Conservation (phyloP, 1,284 basidiomycete species). For the Cerrena zonata region DNA sequence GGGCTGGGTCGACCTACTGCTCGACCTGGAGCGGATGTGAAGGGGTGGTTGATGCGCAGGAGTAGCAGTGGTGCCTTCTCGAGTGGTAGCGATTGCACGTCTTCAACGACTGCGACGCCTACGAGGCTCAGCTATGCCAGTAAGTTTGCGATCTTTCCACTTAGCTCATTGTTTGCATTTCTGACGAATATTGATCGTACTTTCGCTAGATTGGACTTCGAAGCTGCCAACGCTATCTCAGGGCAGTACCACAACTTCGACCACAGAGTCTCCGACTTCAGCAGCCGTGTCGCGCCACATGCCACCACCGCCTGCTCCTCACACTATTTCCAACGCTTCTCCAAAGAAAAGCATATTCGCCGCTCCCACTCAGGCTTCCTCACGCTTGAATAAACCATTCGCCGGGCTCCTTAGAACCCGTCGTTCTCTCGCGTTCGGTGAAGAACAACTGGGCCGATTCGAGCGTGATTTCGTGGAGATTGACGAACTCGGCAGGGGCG, state of each 20-base stretch:
- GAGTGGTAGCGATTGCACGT: conserved; percentile 54
- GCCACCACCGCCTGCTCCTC: conserved; percentile 8
- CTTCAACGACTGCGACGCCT: conserved; percentile 57
- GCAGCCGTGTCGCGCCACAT: conserved; percentile 20
- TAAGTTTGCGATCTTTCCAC: too few relatives aligned
- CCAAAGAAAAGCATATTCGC: conserved; percentile 13
- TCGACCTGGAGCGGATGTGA: conserved; percentile 17
- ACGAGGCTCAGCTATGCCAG: conserved; percentile 46
- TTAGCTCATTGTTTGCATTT: too few relatives aligned
- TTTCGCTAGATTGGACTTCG: conserved; percentile 36
- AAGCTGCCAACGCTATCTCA: conserved; percentile 9
- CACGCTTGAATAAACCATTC: conserved; percentile 10
- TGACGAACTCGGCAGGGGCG: conserved; percentile 84
- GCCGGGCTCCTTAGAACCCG: conserved; percentile 9
- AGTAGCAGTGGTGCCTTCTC: conserved; percentile 76
- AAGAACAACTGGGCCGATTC: conserved; percentile 58
- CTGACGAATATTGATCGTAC: too few relatives aligned
- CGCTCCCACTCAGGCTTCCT: conserved; percentile 18
- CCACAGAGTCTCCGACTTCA: conserved; percentile 27
- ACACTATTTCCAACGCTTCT: conserved; percentile 4
- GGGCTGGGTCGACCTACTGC: conserved; percentile 57
- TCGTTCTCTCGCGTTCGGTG: conserved; percentile 21
- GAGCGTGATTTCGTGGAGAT: conserved; percentile 76
- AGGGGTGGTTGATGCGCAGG: conserved; percentile 57
- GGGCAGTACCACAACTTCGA: conserved; percentile 40